phyloP scores from a whole-genome alignment of 805 yeast species.

The Sugiyamaella smithiae region DNA sequence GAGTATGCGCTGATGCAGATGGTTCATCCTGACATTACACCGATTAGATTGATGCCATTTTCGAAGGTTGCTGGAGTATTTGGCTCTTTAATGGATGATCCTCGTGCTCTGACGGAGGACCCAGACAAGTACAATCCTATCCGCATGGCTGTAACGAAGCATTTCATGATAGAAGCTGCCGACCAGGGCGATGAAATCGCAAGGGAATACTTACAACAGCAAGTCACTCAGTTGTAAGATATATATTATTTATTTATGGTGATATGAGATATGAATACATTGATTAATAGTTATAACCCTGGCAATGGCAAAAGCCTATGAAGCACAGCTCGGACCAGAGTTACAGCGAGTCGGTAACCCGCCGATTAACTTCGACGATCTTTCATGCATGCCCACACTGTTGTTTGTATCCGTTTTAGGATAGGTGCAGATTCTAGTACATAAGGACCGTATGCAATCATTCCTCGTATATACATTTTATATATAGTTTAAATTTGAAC shows the following conservation, averaged over 20 bases:
- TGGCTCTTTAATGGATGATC: constrained; percentile 20
- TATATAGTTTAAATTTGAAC: no score
- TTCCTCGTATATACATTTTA: no score
- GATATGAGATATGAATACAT: background rate
- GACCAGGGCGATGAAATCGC: constrained; percentile 29
- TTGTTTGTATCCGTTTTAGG: no score
- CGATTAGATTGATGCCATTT: constrained; percentile 26
- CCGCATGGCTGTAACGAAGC: constrained; percentile 31
- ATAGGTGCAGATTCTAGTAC: no score
- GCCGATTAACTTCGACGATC: no score
- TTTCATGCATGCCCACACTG: no score
- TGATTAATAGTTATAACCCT: background rate
- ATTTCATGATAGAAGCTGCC: constrained; percentile 30
- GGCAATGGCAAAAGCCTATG: no score
- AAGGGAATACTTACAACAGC: constrained; percentile 26
- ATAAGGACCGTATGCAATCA: no score
- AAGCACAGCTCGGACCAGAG: no score
- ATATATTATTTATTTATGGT: background rate
- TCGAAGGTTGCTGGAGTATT: constrained; percentile 26
- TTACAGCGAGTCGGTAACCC: no score
- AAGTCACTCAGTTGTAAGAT: background rate
- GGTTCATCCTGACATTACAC: constrained; percentile 30
- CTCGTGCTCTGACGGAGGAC: constrained; percentile 19
- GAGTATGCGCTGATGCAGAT: constrained; percentile 30
- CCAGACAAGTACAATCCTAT: constrained; percentile 30